phyloP scores from a whole-genome alignment of 2,329 filamentous ascomycete species.

The Volutella citrinella region DNA sequence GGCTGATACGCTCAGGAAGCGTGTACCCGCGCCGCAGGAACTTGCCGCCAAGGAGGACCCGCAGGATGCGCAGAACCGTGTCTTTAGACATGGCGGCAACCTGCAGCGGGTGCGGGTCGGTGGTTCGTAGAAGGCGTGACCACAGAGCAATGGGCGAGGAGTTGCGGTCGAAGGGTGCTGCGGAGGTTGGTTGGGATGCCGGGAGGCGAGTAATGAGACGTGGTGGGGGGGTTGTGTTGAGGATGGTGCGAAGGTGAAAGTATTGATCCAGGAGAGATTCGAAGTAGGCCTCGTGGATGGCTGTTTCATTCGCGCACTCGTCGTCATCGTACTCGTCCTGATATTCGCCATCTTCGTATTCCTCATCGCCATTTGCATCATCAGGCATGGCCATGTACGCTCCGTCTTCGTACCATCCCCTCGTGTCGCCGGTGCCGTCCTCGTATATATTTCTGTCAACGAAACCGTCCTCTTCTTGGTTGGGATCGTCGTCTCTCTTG shows the following conservation, averaged over 20 bases:
- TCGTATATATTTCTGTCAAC: conserved; percentile 46
- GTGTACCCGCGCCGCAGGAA: conserved; percentile 59
- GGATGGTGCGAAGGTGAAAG: conserved; percentile 55
- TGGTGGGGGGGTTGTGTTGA: conserved; percentile 55
- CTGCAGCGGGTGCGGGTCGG: conserved; percentile 58
- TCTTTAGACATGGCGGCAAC: conserved; percentile 64
- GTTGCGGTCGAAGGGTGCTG: conserved; percentile 50
- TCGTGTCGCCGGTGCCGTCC: conserved; percentile 47
- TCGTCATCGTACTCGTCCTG: conserved; percentile 22
- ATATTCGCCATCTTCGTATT: conserved; percentile 26
- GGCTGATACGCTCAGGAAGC: conserved; percentile 65
- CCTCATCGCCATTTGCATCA: conserved; percentile 25
- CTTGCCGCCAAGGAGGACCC: conserved; percentile 62
- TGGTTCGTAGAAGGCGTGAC: conserved; percentile 48
- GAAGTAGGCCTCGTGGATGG: conserved; percentile 66
- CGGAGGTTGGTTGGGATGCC: conserved; percentile 51
- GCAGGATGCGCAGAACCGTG: conserved; percentile 63
- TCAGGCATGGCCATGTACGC: conserved; percentile 67
- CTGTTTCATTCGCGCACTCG: conserved; percentile 20
- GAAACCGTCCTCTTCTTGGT: conserved; percentile 27
- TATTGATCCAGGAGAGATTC: conserved; percentile 64
- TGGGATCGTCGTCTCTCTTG: conserved; percentile 21
- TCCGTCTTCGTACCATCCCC: conserved; percentile 73
- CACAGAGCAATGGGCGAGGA: conserved; percentile 50
- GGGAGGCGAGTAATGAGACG: conserved; percentile 52